phyloP scores from a whole-genome alignment of 805 yeast species.

The Saturnispora zaruensis region DNA sequence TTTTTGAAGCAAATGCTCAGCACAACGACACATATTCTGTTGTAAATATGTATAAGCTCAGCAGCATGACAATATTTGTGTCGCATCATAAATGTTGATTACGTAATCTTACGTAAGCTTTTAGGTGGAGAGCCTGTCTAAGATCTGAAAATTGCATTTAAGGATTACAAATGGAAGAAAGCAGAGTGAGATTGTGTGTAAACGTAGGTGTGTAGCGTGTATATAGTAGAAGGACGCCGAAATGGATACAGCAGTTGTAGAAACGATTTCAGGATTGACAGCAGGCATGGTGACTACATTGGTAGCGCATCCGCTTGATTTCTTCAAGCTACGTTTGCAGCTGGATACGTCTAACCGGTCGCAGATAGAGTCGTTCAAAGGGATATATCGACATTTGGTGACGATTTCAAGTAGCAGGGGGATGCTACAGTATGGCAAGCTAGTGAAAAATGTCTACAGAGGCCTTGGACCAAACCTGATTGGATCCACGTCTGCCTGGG shows the following conservation, averaged over 20 bases:
- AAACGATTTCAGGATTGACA: slow-evolving; percentile 46
- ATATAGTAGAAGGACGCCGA: neutral
- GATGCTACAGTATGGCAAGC: slow-evolving; percentile 8
- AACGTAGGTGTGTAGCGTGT: neutral
- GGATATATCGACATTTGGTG: slow-evolving; percentile 17
- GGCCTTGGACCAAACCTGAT: slow-evolving; percentile 73
- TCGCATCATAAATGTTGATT: neutral
- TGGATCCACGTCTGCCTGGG: slow-evolving; percentile 88
- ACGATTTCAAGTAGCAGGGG: slow-evolving; percentile 8
- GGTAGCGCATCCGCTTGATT: slow-evolving; percentile 82
- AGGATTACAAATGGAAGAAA: neutral
- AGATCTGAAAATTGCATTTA: neutral
- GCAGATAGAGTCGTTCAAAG: slow-evolving; percentile 24
- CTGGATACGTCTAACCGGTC: slow-evolving; percentile 34
- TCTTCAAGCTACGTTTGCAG: slow-evolving; percentile 77
- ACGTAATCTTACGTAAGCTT: neutral
- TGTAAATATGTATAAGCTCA: neutral
- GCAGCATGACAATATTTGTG: neutral
- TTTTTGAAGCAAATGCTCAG: neutral
- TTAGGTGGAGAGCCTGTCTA: neutral
- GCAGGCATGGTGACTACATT: slow-evolving; percentile 80
- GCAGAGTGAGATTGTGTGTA: neutral
- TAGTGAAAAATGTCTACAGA: slow-evolving; percentile 42
- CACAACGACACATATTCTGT: neutral
- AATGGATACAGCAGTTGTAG: slow-evolving; percentile 24